Percentiles rank a stretch among this genome's conserved stretches.
These are phyloP conservation scores for Fusarium fujikuroi DNA, from an alignment of 2,329 filamentous ascomycete species.

Conservation along the genomic window DNA sequence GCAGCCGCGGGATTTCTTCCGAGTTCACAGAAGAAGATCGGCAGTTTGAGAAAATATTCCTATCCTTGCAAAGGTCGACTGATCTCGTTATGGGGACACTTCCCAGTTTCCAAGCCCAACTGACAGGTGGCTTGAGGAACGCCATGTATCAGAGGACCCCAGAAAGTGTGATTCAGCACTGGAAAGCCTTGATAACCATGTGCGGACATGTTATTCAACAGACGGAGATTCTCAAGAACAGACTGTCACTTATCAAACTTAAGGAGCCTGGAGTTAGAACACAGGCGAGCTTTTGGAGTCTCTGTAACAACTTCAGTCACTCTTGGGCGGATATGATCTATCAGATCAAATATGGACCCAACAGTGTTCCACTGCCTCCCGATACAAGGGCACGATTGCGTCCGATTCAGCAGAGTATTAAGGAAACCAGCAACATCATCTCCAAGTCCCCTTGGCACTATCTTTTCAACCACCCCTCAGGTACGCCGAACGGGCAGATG, in stretches of 20 bases:
- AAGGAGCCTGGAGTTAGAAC: constrained; percentile 82
- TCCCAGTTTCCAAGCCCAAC: constrained; percentile 75
- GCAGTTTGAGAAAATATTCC: constrained; percentile 83
- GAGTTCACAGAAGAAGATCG: constrained; percentile 81
- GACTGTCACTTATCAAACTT: constrained; percentile 82
- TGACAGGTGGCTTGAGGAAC: constrained; percentile 70
- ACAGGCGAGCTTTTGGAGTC: constrained; percentile 70
- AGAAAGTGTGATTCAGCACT: constrained; percentile 70
- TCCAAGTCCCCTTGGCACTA: constrained; percentile 68
- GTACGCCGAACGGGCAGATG: constrained; percentile 29
- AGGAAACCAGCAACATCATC: constrained; percentile 81
- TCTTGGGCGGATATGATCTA: constrained; percentile 75
- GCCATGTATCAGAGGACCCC: constrained; percentile 70
- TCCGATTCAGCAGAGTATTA: constrained; percentile 84
- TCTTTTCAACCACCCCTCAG: constrained; percentile 45
- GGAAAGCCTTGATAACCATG: constrained; percentile 77
- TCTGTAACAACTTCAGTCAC: constrained; percentile 79
- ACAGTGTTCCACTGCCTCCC: constrained; percentile 63
- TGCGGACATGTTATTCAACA: constrained; percentile 77
- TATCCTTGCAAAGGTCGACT: constrained; percentile 78
- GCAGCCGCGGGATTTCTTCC: constrained; percentile 57
- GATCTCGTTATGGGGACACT: constrained; percentile 78
- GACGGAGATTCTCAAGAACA: constrained; percentile 76
- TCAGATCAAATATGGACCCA: constrained; percentile 67
- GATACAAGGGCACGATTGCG: constrained; percentile 80